Percentiles rank a stretch among this genome's conserved stretches.
Conservation (phyloP, 352 stramenopile genomes). For the Nothophytophthora sp. region DNA sequence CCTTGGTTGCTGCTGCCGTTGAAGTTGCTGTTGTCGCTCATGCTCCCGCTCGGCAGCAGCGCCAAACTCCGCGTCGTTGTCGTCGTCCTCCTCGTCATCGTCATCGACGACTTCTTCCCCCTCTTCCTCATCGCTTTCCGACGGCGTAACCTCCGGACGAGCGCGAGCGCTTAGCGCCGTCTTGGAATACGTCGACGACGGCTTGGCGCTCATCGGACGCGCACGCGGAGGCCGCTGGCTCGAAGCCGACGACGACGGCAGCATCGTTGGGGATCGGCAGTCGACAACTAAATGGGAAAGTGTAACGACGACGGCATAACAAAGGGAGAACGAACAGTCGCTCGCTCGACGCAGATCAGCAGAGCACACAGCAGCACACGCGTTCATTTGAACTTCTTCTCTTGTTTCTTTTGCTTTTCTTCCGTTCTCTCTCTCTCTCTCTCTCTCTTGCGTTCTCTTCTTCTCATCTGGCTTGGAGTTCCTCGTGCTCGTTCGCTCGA, state of each 20-base stretch:
- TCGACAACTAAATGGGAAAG: neutral
- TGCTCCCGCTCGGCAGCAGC: slow-evolving; percentile 27
- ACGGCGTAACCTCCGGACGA: slow-evolving; percentile 17
- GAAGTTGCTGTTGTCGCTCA: slow-evolving; percentile 4
- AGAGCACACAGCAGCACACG: slow-evolving; percentile 11
- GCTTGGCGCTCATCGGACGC: slow-evolving; percentile 58
- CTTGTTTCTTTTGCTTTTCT: slow-evolving; percentile 24
- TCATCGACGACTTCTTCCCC: slow-evolving; percentile 33
- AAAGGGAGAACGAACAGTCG: too few species aligned
- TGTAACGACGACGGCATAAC: neutral
- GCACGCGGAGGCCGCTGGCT: slow-evolving; percentile 13
- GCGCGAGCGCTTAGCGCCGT: slow-evolving; percentile 3
- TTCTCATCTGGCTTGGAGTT: neutral
- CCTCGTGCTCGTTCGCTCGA: too few species aligned
- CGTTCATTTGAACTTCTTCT: slow-evolving; percentile 12
- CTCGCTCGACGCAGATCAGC: neutral
- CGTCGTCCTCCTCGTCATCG: slow-evolving; percentile 39
- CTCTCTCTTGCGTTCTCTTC: slow-evolving; percentile 7
- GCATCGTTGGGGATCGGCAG: slow-evolving; percentile 4
- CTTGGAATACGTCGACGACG: slow-evolving; percentile 11
- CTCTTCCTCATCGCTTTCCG: slow-evolving; percentile 16
- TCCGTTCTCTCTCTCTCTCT: slow-evolving; percentile 16
- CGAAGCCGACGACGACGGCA: slow-evolving; percentile 17
- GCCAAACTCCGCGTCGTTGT: slow-evolving; percentile 37
- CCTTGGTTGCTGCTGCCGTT: neutral